A percentile compares a stretch with the other conserved stretches of the same genome.
These are phyloP conservation scores for Akanthomyces lecanii DNA, from an alignment of 2,329 filamentous ascomycete species.

Conservation along the genomic window DNA sequence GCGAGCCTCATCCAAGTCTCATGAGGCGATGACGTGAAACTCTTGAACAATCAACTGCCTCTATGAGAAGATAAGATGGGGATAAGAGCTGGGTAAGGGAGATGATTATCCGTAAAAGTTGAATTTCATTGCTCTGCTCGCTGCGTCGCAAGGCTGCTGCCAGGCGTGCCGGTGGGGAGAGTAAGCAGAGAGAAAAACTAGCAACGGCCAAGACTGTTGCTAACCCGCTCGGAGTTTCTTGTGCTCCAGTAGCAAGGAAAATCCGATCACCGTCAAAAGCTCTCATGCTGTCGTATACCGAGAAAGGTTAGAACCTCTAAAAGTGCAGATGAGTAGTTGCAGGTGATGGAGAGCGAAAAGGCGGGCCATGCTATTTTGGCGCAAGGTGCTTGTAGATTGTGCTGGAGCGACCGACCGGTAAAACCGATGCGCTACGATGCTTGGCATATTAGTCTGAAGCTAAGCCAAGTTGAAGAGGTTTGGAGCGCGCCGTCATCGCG, in stretches of 20 bases:
- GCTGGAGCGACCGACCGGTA: neutral
- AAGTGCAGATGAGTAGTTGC: neutral
- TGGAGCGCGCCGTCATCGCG: neutral
- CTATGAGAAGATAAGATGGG: neutral
- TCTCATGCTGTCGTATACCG: conserved; percentile 2
- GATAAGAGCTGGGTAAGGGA: neutral
- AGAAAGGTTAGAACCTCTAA: neutral
- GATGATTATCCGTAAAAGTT: neutral
- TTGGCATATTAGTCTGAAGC: neutral
- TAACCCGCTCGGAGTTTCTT: neutral
- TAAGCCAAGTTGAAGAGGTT: neutral
- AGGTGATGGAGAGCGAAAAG: neutral
- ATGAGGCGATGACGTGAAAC: neutral
- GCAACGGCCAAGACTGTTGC: neutral
- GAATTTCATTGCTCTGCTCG: neutral
- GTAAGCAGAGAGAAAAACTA: conserved; percentile 13
- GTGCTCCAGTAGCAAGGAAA: neutral
- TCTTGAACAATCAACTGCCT: neutral
- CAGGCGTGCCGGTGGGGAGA: neutral
- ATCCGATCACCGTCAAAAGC: neutral
- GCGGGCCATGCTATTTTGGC: neutral
- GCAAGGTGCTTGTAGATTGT: conserved; percentile 1
- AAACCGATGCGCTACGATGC: neutral
- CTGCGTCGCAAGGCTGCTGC: neutral
- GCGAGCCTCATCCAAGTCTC: neutral